These are phyloP conservation scores for Lantana camara DNA, from an alignment of 257 asterid species.

Conservation along the genomic window DNA sequence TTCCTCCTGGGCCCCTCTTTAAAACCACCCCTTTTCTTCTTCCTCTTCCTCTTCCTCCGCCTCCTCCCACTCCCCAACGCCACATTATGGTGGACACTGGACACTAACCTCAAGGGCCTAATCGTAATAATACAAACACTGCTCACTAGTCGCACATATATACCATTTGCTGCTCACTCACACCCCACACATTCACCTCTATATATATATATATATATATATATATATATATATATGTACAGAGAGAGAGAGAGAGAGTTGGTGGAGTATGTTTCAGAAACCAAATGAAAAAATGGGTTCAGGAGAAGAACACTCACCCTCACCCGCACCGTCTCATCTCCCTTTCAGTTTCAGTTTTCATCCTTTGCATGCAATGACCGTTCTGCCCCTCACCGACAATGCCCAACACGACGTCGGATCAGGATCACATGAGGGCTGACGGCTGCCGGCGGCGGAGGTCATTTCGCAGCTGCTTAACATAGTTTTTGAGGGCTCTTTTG, in stretches of 20 bases:
- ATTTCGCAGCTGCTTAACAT: constrained; percentile 19
- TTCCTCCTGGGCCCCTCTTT: constrained; percentile 41
- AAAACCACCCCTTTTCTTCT: constrained; percentile 34
- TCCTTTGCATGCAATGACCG: constrained; percentile 41
- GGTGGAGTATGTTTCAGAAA: constrained; percentile 38
- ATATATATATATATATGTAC: neutral
- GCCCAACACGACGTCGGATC: constrained; percentile 19
- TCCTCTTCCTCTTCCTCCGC: constrained; percentile 41
- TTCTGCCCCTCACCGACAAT: constrained; percentile 24
- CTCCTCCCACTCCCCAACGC: constrained; percentile 51
- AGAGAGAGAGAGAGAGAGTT: constrained; percentile 33
- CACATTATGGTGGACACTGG: constrained; percentile 33
- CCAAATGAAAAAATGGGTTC: constrained; percentile 38
- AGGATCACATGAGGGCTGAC: no score
- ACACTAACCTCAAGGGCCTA: constrained; percentile 26
- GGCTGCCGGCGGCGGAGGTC: neutral
- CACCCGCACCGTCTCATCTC: neutral
- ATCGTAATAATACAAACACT: constrained; percentile 13
- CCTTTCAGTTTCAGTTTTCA: constrained; percentile 1
- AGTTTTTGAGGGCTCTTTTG: constrained; percentile 43
- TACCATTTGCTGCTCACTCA: constrained; percentile 5
- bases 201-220: neutral
- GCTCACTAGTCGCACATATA: constrained; percentile 12
- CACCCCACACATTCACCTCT: constrained; percentile 8
- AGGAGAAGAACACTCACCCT: neutral